These are phyloP conservation scores for Dicorynia guianensis DNA, from an alignment of 306 rosid genomes.

Conservation along the genomic window DNA sequence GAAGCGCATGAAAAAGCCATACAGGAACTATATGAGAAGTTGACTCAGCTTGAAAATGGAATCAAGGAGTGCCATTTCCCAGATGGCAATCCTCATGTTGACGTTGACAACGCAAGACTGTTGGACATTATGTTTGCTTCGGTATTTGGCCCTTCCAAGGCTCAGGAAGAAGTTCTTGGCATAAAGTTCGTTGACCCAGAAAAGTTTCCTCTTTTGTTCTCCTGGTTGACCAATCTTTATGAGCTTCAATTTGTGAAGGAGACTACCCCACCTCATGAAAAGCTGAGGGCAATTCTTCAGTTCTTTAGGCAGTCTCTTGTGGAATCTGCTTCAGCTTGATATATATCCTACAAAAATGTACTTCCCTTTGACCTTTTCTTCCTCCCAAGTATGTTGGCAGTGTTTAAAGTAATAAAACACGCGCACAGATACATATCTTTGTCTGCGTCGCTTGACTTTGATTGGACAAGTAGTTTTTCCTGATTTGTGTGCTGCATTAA, in stretches of 20 bases:
- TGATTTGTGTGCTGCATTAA: too few relatives aligned
- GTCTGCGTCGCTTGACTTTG: too few relatives aligned
- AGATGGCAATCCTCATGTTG: conserved; percentile 33
- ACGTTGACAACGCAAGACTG: conserved; percentile 27
- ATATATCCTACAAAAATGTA: neutral
- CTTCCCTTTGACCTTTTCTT: too few relatives aligned
- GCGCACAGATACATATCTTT: too few relatives aligned
- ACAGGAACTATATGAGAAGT: conserved; percentile 32
- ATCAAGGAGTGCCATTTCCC: conserved; percentile 36
- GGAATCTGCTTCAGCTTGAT: conserved; percentile 19
- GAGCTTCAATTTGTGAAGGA: conserved; percentile 41
- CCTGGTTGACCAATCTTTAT: conserved; percentile 38
- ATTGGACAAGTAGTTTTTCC: too few relatives aligned
- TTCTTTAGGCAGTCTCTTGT: conserved; percentile 33
- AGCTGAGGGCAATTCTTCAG: conserved; percentile 29
- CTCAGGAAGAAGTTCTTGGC: conserved; percentile 39
- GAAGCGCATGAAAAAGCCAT: conserved; percentile 43
- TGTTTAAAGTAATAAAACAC: too few relatives aligned
- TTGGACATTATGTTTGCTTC: conserved; percentile 33
- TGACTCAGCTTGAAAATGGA: conserved; percentile 47
- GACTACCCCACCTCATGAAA: conserved; percentile 33
- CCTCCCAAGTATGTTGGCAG: too few relatives aligned
- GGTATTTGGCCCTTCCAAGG: conserved; percentile 10
- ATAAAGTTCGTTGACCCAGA: conserved; percentile 32
- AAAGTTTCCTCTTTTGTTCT: conserved; percentile 42